Base-by-base conservation (phyloP, 371 early-diverging fungal species). In the Amoeboradix gromovi region DNA sequence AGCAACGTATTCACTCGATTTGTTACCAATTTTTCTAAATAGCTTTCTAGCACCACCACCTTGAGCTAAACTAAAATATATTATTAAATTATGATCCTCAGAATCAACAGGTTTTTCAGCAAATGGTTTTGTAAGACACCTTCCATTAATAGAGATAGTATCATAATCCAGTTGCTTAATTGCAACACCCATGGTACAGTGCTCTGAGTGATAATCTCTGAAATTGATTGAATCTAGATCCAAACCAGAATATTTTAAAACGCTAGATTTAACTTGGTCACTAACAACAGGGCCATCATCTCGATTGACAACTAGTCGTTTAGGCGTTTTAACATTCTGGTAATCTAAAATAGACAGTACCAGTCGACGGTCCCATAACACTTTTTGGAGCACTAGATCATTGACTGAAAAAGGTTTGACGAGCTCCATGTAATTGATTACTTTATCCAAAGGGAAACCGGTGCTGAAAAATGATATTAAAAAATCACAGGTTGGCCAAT, bases 81-180 rank as follows among this genome's bases (percentile, higher is more conserved):
- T 91, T 76, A 88, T 84, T 69, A 98, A 90, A 75, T 95, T 94
- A 77, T 98, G 98, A 74, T 96, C 85, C 75, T 98, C 98, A 30
- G 92, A 92, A 30, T 87, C 84, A 0, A 88, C 88, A 0, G 98
- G 98, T 74, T 98, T 98, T 73, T 98, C 98, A 28, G 96, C 94
- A 78, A 94, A 96, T 1, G 98, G 94, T 75, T 95, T 96, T 66
- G 74, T 74, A 29, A 98, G 75, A 28, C 74, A 77, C 70, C 80
- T 71, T 1, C 82, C 83, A 28, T 86, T 87, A 0, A 89, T 80
- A 66, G 78, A 70, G 68, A 96, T 83, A 0, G 86, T 89, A 69
- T 92, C 88, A 1, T 74, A 74, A 70, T 87, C 87, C 31, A 85
- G 72, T 71, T 82, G 72, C 31, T 76, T 75, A 12, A 84, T 79